Base-by-base conservation (phyloP, 768 basidiomycete species). In the Tulasnella sp. region DNA sequence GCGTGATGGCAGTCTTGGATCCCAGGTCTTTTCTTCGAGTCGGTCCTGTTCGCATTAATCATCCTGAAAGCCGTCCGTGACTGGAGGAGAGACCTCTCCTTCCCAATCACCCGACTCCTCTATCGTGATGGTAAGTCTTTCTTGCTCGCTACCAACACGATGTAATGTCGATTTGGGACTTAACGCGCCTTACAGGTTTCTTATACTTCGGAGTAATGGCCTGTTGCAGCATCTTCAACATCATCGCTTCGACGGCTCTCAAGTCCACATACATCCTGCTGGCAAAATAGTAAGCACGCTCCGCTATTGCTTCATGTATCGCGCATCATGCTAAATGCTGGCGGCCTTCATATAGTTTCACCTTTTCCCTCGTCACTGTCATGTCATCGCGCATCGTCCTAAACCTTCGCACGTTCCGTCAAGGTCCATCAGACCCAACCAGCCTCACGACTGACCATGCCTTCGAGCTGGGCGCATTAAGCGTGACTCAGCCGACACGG, bases 201-300 rank as follows among this genome's bases (percentile, higher is more conserved):
- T 2, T 75, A 1, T 75, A 75, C 46, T 75, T 75, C 37, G 34
- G 41, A 11, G 74, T 75, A 3, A 75, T 75, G n/a, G 74, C 37
- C 0, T 37, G 28, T 3, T 75, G 74, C 46, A 75, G 8, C 74
- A 8, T 42, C 1, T 75, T 75, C 74, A 75, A 75, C 46, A 20
- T 75, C 34, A 75, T 75, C 28, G 74, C 34, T 12, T 75, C 37
- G 74, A 0, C 74, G 8, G 74, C 74, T 1, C 74, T 75, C 2
- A 37, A 37, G 12, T 37, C 74, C n/a, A 75, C 31, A 4, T 8
- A 28, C 74, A 48, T 48, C n/a, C n/a, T n/a, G n/a, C n/a, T 75
- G 22, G 74, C 74, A 75, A 75, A 75, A 75, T 75, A 31, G 74
- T 75, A 37, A 31, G 74, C n/a, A n/a, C n/a, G n/a, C n/a, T n/a